Percentiles rank a stretch among this genome's conserved stretches.
phyloP scores from a whole-genome alignment of 1,284 basidiomycete species.

The Boletellus deceptivus region DNA sequence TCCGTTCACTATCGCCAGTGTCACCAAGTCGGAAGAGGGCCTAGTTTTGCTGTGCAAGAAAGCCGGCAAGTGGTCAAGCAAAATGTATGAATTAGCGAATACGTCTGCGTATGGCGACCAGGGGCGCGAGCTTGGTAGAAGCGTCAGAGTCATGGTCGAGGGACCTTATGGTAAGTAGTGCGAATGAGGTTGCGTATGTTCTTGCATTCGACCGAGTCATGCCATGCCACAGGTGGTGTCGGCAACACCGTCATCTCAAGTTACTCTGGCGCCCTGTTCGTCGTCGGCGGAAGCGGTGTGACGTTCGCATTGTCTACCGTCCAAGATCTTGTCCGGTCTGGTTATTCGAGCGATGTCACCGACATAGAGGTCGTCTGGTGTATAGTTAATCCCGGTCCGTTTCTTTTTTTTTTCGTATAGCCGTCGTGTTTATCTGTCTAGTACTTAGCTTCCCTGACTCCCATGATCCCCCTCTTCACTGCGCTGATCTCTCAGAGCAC shows the following conservation, averaged over 20 bases:
- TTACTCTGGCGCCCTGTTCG: constrained; percentile 65
- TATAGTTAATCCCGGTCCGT: constrained; percentile 55
- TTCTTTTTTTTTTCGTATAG: neutral
- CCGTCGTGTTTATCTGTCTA: neutral
- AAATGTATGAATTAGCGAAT: constrained; percentile 56
- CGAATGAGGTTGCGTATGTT: too few relatives aligned
- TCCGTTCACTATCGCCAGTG: constrained; percentile 76
- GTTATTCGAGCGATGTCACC: constrained; percentile 51
- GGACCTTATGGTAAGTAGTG: constrained; percentile 64
- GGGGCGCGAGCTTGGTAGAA: constrained; percentile 38
- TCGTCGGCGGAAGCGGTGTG: constrained; percentile 74
- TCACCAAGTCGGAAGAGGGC: constrained; percentile 44
- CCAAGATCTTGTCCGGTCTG: constrained; percentile 57
- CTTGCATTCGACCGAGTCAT: neutral
- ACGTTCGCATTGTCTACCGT: constrained; percentile 63
- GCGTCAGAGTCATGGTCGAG: constrained; percentile 61
- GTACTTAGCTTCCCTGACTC: constrained; percentile 44
- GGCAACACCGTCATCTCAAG: constrained; percentile 60
- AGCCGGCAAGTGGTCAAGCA: constrained; percentile 62
- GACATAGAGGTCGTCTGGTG: constrained; percentile 69
- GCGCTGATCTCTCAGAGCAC: constrained; percentile 50
- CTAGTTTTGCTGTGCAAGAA: constrained; percentile 63
- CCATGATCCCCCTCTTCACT: constrained; percentile 56
- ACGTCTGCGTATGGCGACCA: constrained; percentile 39
- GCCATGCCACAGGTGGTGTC: constrained; percentile 49